Evolutionary conservation across 441 rosid genomes (phyloP).

Genomic region (Kokia cookei): DNA sequence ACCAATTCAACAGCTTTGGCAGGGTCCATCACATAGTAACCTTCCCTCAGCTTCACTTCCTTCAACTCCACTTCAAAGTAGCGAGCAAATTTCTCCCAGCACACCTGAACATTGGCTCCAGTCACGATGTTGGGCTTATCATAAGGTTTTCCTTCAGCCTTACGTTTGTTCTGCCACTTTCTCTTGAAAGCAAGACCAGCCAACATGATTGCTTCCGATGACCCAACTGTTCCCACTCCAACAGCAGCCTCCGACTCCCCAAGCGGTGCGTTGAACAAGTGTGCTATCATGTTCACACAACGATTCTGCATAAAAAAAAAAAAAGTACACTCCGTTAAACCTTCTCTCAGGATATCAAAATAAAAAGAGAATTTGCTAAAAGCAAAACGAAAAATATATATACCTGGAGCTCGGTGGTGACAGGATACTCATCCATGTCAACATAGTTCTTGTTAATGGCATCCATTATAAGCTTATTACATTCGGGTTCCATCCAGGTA

Average conservation of each 20-base stretch:
- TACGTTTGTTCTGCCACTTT: slow-evolving; percentile 73
- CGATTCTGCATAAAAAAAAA: slow-evolving; percentile 37
- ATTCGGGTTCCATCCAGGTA: slow-evolving; percentile 98
- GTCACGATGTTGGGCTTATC: slow-evolving; percentile 89
- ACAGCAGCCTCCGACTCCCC: slow-evolving; percentile 46
- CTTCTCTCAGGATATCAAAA: not conserved
- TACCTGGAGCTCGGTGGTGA: slow-evolving; percentile 89
- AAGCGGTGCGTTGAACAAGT: slow-evolving; percentile 53
- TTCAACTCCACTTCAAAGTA: slow-evolving; percentile 90
- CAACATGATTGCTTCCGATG: slow-evolving; percentile 72
- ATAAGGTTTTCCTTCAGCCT: slow-evolving; percentile 62
- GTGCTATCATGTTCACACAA: slow-evolving; percentile 69
- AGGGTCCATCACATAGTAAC: slow-evolving; percentile 89
- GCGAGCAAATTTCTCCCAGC: slow-evolving; percentile 97
- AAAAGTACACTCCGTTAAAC: not conserved
- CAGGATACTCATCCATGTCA: slow-evolving; percentile 95
- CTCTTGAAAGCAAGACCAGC: slow-evolving; percentile 71
- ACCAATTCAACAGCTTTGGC: slow-evolving; percentile 78
- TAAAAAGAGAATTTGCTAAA: not conserved
- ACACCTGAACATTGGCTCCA: slow-evolving; percentile 93
- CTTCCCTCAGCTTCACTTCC: slow-evolving; percentile 84
- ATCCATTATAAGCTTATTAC: slow-evolving; percentile 89
- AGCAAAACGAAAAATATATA: not conserved
- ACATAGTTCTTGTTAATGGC: slow-evolving; percentile 86
- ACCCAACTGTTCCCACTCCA: slow-evolving; percentile 68